phyloP scores from a whole-genome alignment of 169 alveolate species.

The Plasmodium falciparum region DNA sequence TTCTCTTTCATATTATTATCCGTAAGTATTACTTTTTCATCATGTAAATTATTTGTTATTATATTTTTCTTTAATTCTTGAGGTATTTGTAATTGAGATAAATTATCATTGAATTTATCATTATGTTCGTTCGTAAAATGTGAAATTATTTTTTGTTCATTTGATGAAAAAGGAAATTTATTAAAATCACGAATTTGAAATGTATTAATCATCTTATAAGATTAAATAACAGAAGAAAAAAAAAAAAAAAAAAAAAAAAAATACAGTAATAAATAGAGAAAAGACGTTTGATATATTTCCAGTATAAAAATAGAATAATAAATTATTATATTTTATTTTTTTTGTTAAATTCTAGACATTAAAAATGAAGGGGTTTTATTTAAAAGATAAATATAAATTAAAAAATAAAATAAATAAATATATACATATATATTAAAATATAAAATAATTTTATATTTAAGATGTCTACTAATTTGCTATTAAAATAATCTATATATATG shows the following conservation, averaged over 20 bases:
- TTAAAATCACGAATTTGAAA: slow-evolving; percentile 25
- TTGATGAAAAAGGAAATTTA: slow-evolving; percentile 51
- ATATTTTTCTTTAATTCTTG: slow-evolving; percentile 6
- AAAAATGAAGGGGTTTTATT: too few relatives aligned
- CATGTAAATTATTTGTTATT: slow-evolving; percentile 1
- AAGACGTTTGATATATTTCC: background rate
- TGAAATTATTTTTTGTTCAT: slow-evolving; percentile 61
- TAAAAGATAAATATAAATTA: too few relatives aligned
- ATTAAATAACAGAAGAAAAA: background rate
- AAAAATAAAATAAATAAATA: too few relatives aligned
- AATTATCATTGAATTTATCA: slow-evolving; percentile 19
- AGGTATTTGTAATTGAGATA: background rate
- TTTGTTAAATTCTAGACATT: too few relatives aligned
- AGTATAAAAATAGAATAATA: too few relatives aligned
- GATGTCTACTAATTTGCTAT: too few relatives aligned
- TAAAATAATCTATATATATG: too few relatives aligned
- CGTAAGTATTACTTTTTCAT: background rate
- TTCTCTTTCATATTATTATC: slow-evolving; percentile 8
- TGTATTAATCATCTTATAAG: slow-evolving; percentile 30
- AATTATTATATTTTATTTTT: too few relatives aligned
- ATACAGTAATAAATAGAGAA: background rate
- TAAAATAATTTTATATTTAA: too few relatives aligned
- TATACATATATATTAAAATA: too few relatives aligned
- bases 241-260: slow-evolving; percentile 5
- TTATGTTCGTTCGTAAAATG: slow-evolving; percentile 24